A percentile compares a stretch with the other conserved stretches of the same genome.
phyloP scores from a whole-genome alignment of 306 rosid species.

The Arachis hypogaea region DNA sequence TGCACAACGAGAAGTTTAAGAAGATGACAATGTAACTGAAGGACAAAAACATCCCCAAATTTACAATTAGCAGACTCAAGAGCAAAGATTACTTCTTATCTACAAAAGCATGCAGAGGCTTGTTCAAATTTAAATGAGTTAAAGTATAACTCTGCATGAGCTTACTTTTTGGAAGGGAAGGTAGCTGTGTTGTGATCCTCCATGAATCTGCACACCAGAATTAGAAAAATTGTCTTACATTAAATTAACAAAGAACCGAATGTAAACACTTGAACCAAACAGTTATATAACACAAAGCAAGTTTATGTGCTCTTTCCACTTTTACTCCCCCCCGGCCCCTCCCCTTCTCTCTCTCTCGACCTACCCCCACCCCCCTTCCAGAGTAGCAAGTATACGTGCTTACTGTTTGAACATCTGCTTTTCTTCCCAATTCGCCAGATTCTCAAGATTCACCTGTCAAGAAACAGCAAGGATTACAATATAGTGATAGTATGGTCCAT shows the following conservation, averaged over 20 bases:
- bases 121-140: slow-evolving; percentile 21
- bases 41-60: slow-evolving; percentile 1
- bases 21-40: neutral
- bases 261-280: neutral
- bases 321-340: neutral
- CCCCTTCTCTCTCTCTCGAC: neutral
- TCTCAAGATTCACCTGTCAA: slow-evolving; percentile 85
- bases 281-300: slow-evolving; percentile 8
- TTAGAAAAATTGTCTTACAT: slow-evolving; percentile 6
- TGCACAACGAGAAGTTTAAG: slow-evolving; percentile 25
- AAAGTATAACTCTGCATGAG: slow-evolving; percentile 34
- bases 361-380: neutral
- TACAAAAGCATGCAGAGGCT: slow-evolving; percentile 16
- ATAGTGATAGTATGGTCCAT: slow-evolving; percentile 15
- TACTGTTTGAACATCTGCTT: slow-evolving; percentile 94
- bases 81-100: slow-evolving; percentile 22
- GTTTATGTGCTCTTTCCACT: slow-evolving; percentile 9
- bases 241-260: slow-evolving; percentile 1
- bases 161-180: slow-evolving; percentile 94
- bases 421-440: slow-evolving; percentile 94
- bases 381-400: slow-evolving; percentile 42
- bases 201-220: slow-evolving; percentile 74
- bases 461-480: slow-evolving; percentile 32
- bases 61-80: neutral
- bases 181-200: slow-evolving; percentile 99